Evolutionary conservation across 2,329 filamentous ascomycete species (phyloP), one percentile per base, ranked within the genome.

Genomic region (Pseudogymnoascus pannorum): DNA sequence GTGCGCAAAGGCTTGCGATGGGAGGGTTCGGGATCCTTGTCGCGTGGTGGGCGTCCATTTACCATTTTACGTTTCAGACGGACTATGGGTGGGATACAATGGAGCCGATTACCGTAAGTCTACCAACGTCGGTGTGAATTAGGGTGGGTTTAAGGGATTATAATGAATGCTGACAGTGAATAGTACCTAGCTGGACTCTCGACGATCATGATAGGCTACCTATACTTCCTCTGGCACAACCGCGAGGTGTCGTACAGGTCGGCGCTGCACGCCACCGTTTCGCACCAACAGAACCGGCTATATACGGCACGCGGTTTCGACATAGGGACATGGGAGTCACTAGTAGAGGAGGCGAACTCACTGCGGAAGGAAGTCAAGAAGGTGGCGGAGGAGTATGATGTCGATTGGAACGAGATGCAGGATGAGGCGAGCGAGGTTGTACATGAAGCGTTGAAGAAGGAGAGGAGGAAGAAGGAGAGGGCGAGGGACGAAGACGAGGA

Each of bases 141-240:
- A n/a, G n/a, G n/a, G n/a, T n/a, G n/a, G n/a, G n/a, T n/a, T n/a
- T n/a, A n/a, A n/a, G n/a, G 20, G 31, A 16, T 24, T 5, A 16
- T 5, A 35, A 44, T 9, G 24, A 4, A 60, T 22, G n/a, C 14
- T 60, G 33, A 29, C 20, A 26, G 24, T 54, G 12, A 63, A 67
- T 18, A 72, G 33, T 96, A 96, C 71, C 84, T 96, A 14, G 91
- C 89, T 2, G 89, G 91, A n/a, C 79, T 97, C 65, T 85, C 87
- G 0, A 92, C 89, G 11, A 84, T 96, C 69, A 95, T 96, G 77
- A 87, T 87, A 6, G 92, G 91, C 66, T 97, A 97, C 70, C 79
- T 96, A 60, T 97, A 91, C 91, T 96, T 97, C 72, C 77, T 96
- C 11, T 96, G 92, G 75, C 90, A 96, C 77, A 95, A 92, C 75